Evolutionary conservation across 129 eudicot species (phyloP).

Genomic region (Tagetes patula): DNA sequence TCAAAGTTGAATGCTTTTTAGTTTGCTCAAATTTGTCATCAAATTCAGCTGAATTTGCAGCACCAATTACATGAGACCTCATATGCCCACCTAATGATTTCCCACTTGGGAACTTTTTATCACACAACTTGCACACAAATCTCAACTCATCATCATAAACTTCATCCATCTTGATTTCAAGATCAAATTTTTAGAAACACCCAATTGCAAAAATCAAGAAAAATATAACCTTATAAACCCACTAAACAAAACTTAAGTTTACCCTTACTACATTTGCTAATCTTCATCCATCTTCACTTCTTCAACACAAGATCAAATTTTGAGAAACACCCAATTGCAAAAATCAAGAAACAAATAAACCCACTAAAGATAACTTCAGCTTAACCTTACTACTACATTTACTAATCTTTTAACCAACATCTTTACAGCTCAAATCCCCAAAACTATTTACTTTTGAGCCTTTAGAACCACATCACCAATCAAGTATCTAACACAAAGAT

Average conservation of each 20-base stretch:
- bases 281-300: slow-evolving; percentile 42
- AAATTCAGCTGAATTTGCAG: slow-evolving; percentile 56
- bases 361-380: slow-evolving; percentile 11
- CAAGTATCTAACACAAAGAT: too few relatives aligned
- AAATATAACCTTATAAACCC: not conserved
- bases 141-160: slow-evolving; percentile 53
- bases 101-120: slow-evolving; percentile 81
- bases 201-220: slow-evolving; percentile 11
- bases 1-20: not conserved
- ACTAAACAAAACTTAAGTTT: slow-evolving; percentile 17
- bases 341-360: slow-evolving; percentile 6
- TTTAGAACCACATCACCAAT: slow-evolving; percentile 37
- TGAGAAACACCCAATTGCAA: slow-evolving; percentile 24
- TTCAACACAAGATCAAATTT: slow-evolving; percentile 13
- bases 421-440: slow-evolving; percentile 39
- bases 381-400: slow-evolving; percentile 31
- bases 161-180: slow-evolving; percentile 37
- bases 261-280: slow-evolving; percentile 26
- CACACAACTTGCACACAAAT: slow-evolving; percentile 75
- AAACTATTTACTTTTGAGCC: slow-evolving; percentile 28
- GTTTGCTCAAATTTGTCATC: slow-evolving; percentile 45
- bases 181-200: slow-evolving; percentile 20
- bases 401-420: slow-evolving; percentile 34
- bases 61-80: slow-evolving; percentile 73
- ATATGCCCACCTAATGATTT: slow-evolving; percentile 90